These are phyloP conservation scores for Epichloe gansuensis DNA, from an alignment of 2,329 filamentous ascomycete genomes.

Conservation along the genomic window DNA sequence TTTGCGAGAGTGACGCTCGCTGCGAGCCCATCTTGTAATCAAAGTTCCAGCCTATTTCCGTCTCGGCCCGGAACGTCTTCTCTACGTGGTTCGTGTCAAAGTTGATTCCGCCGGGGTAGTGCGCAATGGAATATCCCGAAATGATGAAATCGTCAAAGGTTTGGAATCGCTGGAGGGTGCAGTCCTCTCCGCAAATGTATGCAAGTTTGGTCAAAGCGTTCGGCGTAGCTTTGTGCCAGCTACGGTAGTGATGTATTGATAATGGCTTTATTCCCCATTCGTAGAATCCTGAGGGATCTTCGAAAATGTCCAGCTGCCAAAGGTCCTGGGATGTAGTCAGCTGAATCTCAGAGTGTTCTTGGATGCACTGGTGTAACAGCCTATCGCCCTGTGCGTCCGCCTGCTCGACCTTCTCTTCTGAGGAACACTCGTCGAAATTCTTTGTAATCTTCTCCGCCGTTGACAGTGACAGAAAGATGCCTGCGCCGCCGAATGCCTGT, in stretches of 20 bases:
- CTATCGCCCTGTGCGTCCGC: conserved; percentile 4
- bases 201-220: conserved; percentile 42
- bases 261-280: conserved; percentile 45
- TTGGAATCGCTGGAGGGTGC: conserved; percentile 44
- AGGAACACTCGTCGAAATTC: conserved; percentile 31
- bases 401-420: conserved; percentile 13
- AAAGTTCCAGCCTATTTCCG: conserved; percentile 32
- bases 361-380: conserved; percentile 32
- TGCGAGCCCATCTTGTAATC: conserved; percentile 38
- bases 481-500: conserved; percentile 50
- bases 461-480: conserved; percentile 45
- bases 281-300: conserved; percentile 50
- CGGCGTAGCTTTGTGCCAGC: conserved; percentile 41
- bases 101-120: conserved; percentile 38
- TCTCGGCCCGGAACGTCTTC: conserved; percentile 35
- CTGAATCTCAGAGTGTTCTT: conserved; percentile 43
- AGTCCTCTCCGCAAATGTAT: conserved; percentile 33
- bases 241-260: conserved; percentile 51
- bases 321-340: conserved; percentile 42
- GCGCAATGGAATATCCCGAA: conserved; percentile 44
- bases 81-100: conserved; percentile 37
- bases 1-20: conserved; percentile 30
- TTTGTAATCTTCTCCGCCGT: conserved; percentile 30
- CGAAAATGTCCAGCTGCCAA: conserved; percentile 47
- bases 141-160: conserved; percentile 40